Base-by-base conservation (phyloP, 371 early-diverging fungal genomes). In the Mucor circinelloides region DNA sequence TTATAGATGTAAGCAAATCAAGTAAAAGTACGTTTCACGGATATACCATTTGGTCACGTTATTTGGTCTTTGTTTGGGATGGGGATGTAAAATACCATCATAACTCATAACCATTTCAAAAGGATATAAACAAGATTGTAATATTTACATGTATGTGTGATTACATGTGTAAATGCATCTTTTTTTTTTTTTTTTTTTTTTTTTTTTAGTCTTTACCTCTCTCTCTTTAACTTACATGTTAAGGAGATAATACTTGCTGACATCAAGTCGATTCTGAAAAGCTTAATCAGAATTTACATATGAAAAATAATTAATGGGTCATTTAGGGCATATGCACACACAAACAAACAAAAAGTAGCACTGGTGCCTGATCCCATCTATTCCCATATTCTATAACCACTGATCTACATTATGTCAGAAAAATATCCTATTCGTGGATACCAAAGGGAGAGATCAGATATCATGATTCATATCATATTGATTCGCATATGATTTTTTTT, bases 41-140 rank as follows among this genome's bases (percentile, higher is more conserved):
- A 54, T 30, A 13, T 30, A 12, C 46, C 15, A 56, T 42, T 50
- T 28, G 44, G 57, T 61, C 68, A 67, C 46, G 28, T 63, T 69
- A 21, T 58, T 8, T 58, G 2, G n/a, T 32, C 23, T 50, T 62
- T 62, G 57, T 32, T 57, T 57, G 34, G 55, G 52, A 19, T 54
- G 48, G 48, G 48, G 48, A 48, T 48, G 2, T 42, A 34, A 15
- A n/a, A 42, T 42, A n/a, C 44, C 15, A 42, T 48, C 48, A 48
- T 48, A 48, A 10, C 48, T 19, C 21, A 48, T 9, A 34, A 9
- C 8, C 34, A 34, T 34, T 34, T 34, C 8, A 34, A 34, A 48
- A 21, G 8, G 21, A 48, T 48, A 46, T 40, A 44, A 48, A 48
- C 48, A 48, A 21, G 23, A 48, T 6, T 48, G 48, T 9, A 48